Evolutionary conservation across 108 stramenopile genomes (phyloP).

Genomic region (Skeletonema marinoi): DNA sequence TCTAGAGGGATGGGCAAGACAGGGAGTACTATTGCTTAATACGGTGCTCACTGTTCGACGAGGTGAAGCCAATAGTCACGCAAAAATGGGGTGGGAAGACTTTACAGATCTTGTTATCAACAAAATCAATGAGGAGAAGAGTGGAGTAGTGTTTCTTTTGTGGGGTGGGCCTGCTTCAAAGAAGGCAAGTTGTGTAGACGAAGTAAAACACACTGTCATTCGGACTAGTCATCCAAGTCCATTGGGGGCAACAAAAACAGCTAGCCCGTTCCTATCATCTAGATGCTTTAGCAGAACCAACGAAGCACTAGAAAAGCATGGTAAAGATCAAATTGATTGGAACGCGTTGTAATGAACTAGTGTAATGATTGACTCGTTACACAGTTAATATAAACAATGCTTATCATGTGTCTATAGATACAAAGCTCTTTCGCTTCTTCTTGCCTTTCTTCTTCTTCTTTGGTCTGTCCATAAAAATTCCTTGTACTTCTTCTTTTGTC

Average conservation of each 20-base stretch:
- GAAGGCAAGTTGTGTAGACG: slow-evolving; percentile 58
- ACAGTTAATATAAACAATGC: neutral
- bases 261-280: slow-evolving; percentile 79
- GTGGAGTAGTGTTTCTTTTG: slow-evolving; percentile 91
- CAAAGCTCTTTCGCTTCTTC: neutral
- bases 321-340: slow-evolving; percentile 83
- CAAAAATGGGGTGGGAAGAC: slow-evolving; percentile 93
- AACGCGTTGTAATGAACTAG: neutral
- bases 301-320: slow-evolving; percentile 52
- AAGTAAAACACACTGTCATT: slow-evolving; percentile 64
- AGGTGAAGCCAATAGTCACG: slow-evolving; percentile 92
- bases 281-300: slow-evolving; percentile 69
- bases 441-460: neutral
- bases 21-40: slow-evolving; percentile 99
- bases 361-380: neutral
- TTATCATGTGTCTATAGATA: neutral
- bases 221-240: slow-evolving; percentile 66
- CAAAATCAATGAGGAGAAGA: slow-evolving; percentile 37
- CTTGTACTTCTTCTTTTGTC: slow-evolving; percentile 27
- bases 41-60: slow-evolving; percentile 91
- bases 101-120: slow-evolving; percentile 92
- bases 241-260: slow-evolving; percentile 76
- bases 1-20: slow-evolving; percentile 84
- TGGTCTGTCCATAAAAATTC: slow-evolving; percentile 1
- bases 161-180: slow-evolving; percentile 96